These are phyloP conservation scores for Pythium periplocum DNA, from an alignment of 352 stramenopile genomes.

Conservation along the genomic window DNA sequence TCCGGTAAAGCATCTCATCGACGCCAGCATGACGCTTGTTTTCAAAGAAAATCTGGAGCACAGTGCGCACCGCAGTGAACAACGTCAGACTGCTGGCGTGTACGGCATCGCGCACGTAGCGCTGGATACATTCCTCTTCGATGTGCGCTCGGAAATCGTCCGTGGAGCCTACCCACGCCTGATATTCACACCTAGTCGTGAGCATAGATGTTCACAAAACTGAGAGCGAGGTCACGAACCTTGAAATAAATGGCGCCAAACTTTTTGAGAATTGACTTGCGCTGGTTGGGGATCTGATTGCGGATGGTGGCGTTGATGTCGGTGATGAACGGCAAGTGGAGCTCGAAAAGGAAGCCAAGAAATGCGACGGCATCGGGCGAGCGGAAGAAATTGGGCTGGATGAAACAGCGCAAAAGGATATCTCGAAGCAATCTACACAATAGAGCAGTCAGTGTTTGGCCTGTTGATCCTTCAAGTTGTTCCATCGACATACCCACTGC, in stretches of 20 bases:
- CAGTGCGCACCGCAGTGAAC: conserved; percentile 54
- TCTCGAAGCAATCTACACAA: conserved; percentile 50
- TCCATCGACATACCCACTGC: conserved; percentile 39
- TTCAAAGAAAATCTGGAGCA: conserved; percentile 84
- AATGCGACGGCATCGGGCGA: conserved; percentile 79
- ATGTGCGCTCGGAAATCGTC: conserved; percentile 47
- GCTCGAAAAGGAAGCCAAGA: conserved; percentile 81
- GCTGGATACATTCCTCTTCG: conserved; percentile 82
- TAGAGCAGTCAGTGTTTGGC: not conserved
- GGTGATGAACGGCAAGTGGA: conserved; percentile 77
- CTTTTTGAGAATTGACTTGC: conserved; percentile 77
- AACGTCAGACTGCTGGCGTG: conserved; percentile 62
- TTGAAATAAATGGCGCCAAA: conserved; percentile 79
- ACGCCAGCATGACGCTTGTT: conserved; percentile 79
- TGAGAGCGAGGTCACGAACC: conserved; percentile 11
- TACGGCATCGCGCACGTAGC: conserved; percentile 69
- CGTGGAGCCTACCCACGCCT: conserved; percentile 57
- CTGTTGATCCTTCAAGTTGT: not conserved
- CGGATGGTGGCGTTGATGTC: conserved; percentile 88
- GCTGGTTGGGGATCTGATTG: conserved; percentile 82
- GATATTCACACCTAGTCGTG: not conserved
- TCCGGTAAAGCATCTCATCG: conserved; percentile 80
- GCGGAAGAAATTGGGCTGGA: conserved; percentile 81
- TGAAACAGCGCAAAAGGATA: conserved; percentile 84
- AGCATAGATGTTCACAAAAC: not conserved